A percentile compares a stretch with the other conserved stretches of the same genome.
Evolutionary conservation across 305 asterid genomes (phyloP).

Genomic region (Petunia hybrid): DNA sequence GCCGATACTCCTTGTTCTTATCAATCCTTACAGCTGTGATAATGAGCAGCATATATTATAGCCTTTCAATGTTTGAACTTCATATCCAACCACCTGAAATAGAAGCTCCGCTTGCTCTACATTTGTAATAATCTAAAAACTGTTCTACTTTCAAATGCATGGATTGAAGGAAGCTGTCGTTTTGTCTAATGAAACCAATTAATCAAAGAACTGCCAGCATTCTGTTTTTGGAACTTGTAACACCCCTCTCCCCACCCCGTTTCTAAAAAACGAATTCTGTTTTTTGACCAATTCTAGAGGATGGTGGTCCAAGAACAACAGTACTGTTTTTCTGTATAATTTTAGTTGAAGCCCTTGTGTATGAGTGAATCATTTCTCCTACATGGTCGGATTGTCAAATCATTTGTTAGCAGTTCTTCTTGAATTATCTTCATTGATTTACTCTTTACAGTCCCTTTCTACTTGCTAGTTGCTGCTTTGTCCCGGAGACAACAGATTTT

Average conservation of each 20-base stretch:
- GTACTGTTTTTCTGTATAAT: background rate
- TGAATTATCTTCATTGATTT: no score
- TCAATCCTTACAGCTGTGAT: background rate
- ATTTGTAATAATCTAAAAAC: background rate
- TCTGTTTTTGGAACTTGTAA: background rate
- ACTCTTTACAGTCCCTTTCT: background rate
- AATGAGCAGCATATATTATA: background rate
- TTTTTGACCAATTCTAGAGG: slow-evolving; percentile 20
- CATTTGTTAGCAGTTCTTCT: background rate
- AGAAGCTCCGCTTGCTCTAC: background rate
- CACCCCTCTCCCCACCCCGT: no score
- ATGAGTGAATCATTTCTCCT: slow-evolving; percentile 3
- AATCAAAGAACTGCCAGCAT: background rate
- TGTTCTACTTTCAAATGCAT: background rate
- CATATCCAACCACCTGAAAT: background rate
- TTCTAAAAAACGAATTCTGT: background rate
- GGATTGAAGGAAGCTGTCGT: background rate
- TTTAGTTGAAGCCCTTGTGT: background rate
- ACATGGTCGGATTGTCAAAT: background rate
- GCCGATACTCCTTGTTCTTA: background rate
- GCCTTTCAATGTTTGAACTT: background rate
- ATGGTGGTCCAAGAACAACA: background rate
- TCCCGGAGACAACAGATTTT: background rate
- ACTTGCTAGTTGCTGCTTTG: slow-evolving; percentile 1
- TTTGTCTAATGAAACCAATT: background rate